Conservation (phyloP, 148 eudicot species). For the Polygonum aviculare region DNA sequence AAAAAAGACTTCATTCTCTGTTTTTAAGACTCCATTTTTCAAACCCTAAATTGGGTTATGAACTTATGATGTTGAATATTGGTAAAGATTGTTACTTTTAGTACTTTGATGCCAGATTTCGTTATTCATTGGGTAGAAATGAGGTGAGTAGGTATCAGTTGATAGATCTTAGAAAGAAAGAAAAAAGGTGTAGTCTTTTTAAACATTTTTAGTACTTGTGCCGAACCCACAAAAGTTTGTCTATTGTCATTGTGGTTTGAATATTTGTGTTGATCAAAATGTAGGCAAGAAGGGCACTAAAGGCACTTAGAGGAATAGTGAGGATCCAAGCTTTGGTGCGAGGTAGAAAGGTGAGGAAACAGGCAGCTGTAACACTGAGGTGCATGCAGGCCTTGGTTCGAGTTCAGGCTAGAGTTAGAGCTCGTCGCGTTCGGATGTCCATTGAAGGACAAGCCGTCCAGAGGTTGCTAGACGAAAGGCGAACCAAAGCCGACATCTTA, state of each 20-base stretch:
- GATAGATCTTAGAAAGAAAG: no score
- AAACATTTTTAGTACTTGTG: no score
- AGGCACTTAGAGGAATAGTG: conserved; percentile 85
- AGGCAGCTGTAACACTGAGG: conserved; percentile 91
- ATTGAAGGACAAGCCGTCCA: conserved; percentile 93
- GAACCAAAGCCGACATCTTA: conserved; percentile 49
- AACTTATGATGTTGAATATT: no score
- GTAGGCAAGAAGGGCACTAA: conserved; percentile 89
- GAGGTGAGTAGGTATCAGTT: no score
- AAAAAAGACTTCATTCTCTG: no score
- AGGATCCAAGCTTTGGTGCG: conserved; percentile 85
- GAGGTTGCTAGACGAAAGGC: conserved; percentile 51
- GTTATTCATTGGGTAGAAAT: no score
- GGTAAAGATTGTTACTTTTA: no score
- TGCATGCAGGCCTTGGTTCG: conserved; percentile 99
- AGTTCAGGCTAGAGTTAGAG: conserved; percentile 88
- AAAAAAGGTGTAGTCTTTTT: no score
- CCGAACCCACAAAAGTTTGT: no score
- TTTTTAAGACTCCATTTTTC: not conserved
- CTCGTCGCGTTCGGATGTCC: conserved; percentile 92
- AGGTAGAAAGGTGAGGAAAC: conserved; percentile 86
- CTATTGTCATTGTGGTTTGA: not conserved
- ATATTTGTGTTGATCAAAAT: not conserved
- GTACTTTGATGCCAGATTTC: no score
- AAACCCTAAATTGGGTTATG: not conserved